A percentile compares a stretch with the other conserved stretches of the same genome.
Evolutionary conservation across 2,329 filamentous ascomycete genomes (phyloP).

Genomic region (Diaporthe aspalathi): DNA sequence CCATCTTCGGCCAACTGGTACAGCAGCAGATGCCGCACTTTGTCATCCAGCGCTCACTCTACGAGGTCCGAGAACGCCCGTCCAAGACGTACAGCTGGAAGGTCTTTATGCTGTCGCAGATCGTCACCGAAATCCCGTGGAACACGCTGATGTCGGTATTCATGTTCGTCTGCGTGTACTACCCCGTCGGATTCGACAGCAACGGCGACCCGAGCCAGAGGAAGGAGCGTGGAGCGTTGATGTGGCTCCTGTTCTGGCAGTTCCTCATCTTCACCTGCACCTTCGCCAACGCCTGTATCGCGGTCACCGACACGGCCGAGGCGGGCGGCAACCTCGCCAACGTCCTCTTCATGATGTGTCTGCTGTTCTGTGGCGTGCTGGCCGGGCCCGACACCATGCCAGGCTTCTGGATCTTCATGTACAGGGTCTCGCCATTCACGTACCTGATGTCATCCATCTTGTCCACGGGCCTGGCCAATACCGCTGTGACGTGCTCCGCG

Average conservation of each 20-base stretch:
- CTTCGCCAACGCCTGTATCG: slow-evolving; percentile 82
- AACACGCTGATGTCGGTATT: slow-evolving; percentile 81
- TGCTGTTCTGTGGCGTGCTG: slow-evolving; percentile 83
- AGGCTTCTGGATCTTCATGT: slow-evolving; percentile 87
- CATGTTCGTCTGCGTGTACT: slow-evolving; percentile 87
- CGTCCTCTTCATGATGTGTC: slow-evolving; percentile 76
- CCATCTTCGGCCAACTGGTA: slow-evolving; percentile 82
- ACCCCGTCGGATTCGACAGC: slow-evolving; percentile 80
- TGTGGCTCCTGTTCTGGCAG: slow-evolving; percentile 80
- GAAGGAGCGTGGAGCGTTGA: slow-evolving; percentile 77
- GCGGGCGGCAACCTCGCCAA: slow-evolving; percentile 81
- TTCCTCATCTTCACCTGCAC: slow-evolving; percentile 87
- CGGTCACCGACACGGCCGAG: slow-evolving; percentile 79
- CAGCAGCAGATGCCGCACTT: slow-evolving; percentile 90
- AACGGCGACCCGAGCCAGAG: slow-evolving; percentile 75
- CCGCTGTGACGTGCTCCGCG: slow-evolving; percentile 70
- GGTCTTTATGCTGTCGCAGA: slow-evolving; percentile 85
- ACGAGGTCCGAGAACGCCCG: slow-evolving; percentile 86
- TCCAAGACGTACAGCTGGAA: slow-evolving; percentile 89
- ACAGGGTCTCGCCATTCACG: slow-evolving; percentile 83
- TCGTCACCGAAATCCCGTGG: slow-evolving; percentile 88
- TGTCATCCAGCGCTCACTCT: slow-evolving; percentile 82
- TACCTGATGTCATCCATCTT: slow-evolving; percentile 83
- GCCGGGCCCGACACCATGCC: slow-evolving; percentile 72
- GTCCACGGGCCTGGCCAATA: slow-evolving; percentile 75